Conservation (phyloP, 2,329 filamentous ascomycete genomes). For the Talaromyces sp. region DNA sequence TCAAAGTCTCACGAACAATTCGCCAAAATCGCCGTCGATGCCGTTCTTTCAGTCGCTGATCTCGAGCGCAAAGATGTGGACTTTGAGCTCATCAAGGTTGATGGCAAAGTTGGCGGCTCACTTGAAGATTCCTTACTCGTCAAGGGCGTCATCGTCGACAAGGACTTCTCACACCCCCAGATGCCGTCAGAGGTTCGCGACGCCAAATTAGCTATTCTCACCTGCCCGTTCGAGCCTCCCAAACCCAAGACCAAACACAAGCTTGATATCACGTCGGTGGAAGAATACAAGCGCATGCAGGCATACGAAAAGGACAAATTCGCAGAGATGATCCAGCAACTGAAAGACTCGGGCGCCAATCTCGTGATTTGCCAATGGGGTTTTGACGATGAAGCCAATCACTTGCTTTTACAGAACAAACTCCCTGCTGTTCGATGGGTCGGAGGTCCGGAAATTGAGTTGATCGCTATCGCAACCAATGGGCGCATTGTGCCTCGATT, state of each 20-base stretch:
- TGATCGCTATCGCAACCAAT: conserved; percentile 98
- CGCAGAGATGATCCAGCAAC: conserved; percentile 95
- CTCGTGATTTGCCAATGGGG: conserved; percentile 99
- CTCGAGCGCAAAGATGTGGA: conserved; percentile 95
- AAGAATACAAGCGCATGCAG: conserved; percentile 97
- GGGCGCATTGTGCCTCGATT: conserved; percentile 96
- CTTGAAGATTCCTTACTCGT: conserved; percentile 92
- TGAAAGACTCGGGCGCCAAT: conserved; percentile 96
- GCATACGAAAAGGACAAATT: conserved; percentile 96
- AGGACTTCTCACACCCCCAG: conserved; percentile 98
- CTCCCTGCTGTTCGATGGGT: conserved; percentile 97
- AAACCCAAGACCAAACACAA: conserved; percentile 99
- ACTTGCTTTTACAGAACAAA: conserved; percentile 90
- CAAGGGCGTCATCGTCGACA: conserved; percentile 97
- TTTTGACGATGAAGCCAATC: conserved; percentile 98
- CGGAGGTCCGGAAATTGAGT: conserved; percentile 93
- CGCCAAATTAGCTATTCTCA: conserved; percentile 95
- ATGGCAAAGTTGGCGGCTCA: conserved; percentile 92
- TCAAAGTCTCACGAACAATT: conserved; percentile 99
- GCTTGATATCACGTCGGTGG: conserved; percentile 91
- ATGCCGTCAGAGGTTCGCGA: conserved; percentile 95
- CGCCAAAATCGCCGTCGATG: conserved; percentile 93
- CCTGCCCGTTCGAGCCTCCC: conserved; percentile 95
- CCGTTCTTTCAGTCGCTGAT: conserved; percentile 92
- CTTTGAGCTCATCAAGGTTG: conserved; percentile 98